These are phyloP conservation scores for Inga leiocalycina DNA, from an alignment of 306 rosid genomes.

Conservation along the genomic window DNA sequence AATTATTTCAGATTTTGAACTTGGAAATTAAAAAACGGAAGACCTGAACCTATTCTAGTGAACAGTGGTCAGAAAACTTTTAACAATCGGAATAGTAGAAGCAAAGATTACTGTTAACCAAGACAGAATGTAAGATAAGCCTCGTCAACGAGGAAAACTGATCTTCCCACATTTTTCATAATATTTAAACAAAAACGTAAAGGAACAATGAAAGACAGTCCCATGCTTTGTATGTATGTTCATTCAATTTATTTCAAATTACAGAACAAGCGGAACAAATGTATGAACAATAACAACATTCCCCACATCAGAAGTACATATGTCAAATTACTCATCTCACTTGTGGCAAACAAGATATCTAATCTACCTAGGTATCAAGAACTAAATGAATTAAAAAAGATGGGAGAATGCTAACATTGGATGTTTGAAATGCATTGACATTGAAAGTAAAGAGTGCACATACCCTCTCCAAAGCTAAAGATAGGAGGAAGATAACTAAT, in stretches of 20 bases:
- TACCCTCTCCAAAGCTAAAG: neutral
- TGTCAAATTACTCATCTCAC: neutral
- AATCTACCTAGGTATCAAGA: neutral
- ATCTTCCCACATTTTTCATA: neutral
- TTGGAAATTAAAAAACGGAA: neutral
- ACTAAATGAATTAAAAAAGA: neutral
- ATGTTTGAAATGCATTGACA: neutral
- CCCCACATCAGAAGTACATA: neutral
- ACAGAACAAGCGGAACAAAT: neutral
- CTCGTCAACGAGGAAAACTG: neutral
- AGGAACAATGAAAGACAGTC: neutral
- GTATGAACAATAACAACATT: neutral
- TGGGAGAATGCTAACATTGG: neutral
- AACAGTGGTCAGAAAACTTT: constrained; percentile 6
- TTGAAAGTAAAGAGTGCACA: neutral
- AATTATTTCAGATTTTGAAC: neutral
- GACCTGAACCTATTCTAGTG: neutral
- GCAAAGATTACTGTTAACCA: neutral
- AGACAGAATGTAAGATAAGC: constrained; percentile 5
- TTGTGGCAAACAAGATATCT: neutral
- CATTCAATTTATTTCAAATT: neutral
- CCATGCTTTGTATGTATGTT: neutral
- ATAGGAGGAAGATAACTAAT: no score
- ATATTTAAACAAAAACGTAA: neutral
- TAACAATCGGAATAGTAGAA: neutral